Evolutionary conservation across 2,329 filamentous ascomycete species (phyloP).

Genomic region (Harringtonia aguacate): DNA sequence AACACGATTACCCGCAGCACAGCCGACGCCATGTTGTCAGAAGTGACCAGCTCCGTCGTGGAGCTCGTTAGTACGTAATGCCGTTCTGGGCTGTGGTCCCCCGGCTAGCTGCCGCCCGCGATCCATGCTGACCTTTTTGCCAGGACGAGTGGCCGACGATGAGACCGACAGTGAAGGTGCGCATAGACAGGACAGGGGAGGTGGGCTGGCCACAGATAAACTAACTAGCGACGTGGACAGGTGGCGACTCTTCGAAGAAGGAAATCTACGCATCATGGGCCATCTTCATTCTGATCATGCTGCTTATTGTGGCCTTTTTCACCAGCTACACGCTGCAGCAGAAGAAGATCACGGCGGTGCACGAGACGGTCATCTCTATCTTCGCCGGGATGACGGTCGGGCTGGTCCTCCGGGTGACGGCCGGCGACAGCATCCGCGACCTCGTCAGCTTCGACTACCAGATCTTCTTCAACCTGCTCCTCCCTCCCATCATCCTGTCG

Average conservation of each 20-base stretch:
- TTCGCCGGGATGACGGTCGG: conserved; percentile 97
- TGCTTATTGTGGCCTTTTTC: conserved; percentile 90
- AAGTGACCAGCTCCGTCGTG: conserved; percentile 23
- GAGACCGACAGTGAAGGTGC: conserved; percentile 37
- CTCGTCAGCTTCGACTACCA: conserved; percentile 96
- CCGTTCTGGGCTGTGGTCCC: no score
- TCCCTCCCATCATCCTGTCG: conserved; percentile 96
- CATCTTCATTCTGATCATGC: conserved; percentile 89
- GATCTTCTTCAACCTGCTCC: conserved; percentile 97
- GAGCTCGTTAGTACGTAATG: conserved; percentile 28
- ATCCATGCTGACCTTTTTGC: background rate
- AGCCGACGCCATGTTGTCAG: conserved; percentile 4
- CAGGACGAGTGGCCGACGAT: conserved; percentile 34
- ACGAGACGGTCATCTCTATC: conserved; percentile 97
- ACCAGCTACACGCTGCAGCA: conserved; percentile 95
- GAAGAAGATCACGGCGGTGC: conserved; percentile 92
- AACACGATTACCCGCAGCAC: background rate
- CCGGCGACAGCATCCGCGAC: conserved; percentile 74
- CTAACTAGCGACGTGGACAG: conserved; percentile 18
- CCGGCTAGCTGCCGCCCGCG: no score
- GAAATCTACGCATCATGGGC: conserved; percentile 96
- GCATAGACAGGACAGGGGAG: conserved; percentile 8
- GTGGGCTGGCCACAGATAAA: background rate
- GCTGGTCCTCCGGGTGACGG: conserved; percentile 71
- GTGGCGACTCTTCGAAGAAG: conserved; percentile 77